Base-by-base conservation (phyloP, 163 green algal genomes). In the Coccomyxa subellipsoidea region DNA sequence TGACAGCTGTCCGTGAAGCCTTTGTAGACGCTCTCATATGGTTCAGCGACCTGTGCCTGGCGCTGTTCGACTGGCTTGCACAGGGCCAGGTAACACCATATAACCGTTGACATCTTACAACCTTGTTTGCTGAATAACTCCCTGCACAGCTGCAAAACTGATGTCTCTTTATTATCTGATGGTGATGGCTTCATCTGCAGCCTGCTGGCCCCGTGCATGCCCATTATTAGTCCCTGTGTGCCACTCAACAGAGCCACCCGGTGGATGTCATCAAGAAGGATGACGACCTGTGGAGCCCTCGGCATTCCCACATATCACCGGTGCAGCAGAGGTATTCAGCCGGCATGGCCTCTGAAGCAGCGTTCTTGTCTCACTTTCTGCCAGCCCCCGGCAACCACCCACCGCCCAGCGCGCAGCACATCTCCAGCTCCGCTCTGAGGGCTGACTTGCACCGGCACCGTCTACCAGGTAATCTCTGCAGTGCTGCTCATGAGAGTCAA, bases 281-380 rank as follows among this genome's bases (percentile, higher is more conserved):
- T 10, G 73, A 79, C 29, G 73, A 79, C 37, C 37, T 79, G 73
- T 79, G 73, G 73, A 79, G 73, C 37, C 73, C 73, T 7, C 31
- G 71, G 0, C 34, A 53, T 29, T 77, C 71, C 0, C 71, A 36
- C 21, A 35, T 37, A 37, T 38, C 71, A 23, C 66, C 29, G 66
- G 18, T 18, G 4, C 66, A 35, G 29, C 29, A 38, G 1, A 53
- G 0, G 10, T 34, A 77, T 31, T 32, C 32, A 38, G 37, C 73
- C 4, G 73, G 31, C 37, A 12, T 59, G 12, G 37, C 23, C 73
- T 79, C 73, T 6, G 73, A 79, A 34, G 36, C 73, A 59, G 73
- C 73, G 12, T 79, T 79, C 73, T 23, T 79, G 36, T 69, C 73
- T 36, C 73, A 79, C 73, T 79, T 79, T 32, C 73, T 79, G 37